Percentiles rank a stretch among this genome's conserved stretches.
Evolutionary conservation across 169 alveolate species (phyloP).

Genomic region (Fabrea salina): DNA sequence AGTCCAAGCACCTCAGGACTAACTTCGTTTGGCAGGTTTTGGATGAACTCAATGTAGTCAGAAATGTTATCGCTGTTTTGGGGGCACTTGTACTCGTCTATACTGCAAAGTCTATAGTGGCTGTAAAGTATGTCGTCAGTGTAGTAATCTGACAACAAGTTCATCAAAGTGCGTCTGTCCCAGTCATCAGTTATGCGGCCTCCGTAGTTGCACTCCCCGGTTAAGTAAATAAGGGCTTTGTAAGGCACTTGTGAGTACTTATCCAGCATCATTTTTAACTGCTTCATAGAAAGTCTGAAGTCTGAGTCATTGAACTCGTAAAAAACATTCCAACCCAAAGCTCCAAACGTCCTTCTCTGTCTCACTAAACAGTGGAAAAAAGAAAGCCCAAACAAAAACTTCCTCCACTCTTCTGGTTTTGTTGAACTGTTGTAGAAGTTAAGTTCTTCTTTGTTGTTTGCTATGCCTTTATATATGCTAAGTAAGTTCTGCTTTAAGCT

Average conservation of each 20-base stretch:
- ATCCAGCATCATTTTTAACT: slow-evolving; percentile 86
- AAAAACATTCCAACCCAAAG: slow-evolving; percentile 89
- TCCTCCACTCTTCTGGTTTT: slow-evolving; percentile 72
- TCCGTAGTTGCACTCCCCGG: slow-evolving; percentile 89
- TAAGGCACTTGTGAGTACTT: slow-evolving; percentile 83
- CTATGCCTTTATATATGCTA: slow-evolving; percentile 44
- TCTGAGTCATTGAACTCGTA: slow-evolving; percentile 86
- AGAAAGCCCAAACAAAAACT: slow-evolving; percentile 80
- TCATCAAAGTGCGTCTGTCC: slow-evolving; percentile 80
- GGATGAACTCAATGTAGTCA: slow-evolving; percentile 70
- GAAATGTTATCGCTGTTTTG: slow-evolving; percentile 69
- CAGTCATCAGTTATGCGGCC: slow-evolving; percentile 90
- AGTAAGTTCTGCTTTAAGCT: slow-evolving; percentile 53
- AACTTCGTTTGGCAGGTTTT: slow-evolving; percentile 70
- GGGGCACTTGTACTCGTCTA: slow-evolving; percentile 83
- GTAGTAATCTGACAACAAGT: slow-evolving; percentile 83
- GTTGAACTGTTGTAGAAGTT: slow-evolving; percentile 72
- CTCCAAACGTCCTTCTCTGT: slow-evolving; percentile 89
- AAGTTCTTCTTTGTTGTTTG: slow-evolving; percentile 48
- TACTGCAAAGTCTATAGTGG: slow-evolving; percentile 71
- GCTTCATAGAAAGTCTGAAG: slow-evolving; percentile 79
- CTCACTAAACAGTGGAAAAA: slow-evolving; percentile 85
- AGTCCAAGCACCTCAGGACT: slow-evolving; percentile 85
- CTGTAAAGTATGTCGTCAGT: slow-evolving; percentile 81
- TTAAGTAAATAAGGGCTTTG: slow-evolving; percentile 80